Conservation (phyloP, 2,329 filamentous ascomycete genomes). For the Lachnellula occidentalis region DNA sequence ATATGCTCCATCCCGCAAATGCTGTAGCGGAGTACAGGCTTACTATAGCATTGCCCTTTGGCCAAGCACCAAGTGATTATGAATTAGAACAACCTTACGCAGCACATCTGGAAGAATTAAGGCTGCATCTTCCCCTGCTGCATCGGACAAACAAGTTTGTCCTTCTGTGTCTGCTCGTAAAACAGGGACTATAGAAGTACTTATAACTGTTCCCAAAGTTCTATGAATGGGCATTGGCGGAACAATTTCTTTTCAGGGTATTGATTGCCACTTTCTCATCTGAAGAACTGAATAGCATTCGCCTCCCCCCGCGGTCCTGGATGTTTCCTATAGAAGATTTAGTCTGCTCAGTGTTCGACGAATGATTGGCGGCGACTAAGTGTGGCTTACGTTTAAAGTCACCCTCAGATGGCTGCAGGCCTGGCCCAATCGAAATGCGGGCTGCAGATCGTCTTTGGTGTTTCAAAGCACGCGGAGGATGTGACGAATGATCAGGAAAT, state of each 20-base stretch:
- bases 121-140: neutral
- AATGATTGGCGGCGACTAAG: slow-evolving; percentile 10
- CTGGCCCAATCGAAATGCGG: neutral
- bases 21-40: neutral
- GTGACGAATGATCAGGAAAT: slow-evolving; percentile 14
- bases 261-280: neutral
- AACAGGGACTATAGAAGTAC: neutral
- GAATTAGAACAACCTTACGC: neutral
- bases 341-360: neutral
- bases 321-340: neutral
- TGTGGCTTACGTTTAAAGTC: slow-evolving; percentile 13
- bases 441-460: slow-evolving; percentile 14
- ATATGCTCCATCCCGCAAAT: neutral
- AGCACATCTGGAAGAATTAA: neutral
- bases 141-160: neutral
- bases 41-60: neutral
- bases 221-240: neutral
- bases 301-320: neutral
- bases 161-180: neutral
- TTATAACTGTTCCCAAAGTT: neutral
- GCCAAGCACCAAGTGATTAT: neutral
- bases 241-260: neutral
- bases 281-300: neutral
- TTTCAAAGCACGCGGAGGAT: slow-evolving; percentile 18
- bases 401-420: neutral